Evolutionary conservation across 2,329 filamentous ascomycete genomes (phyloP), one percentile per base, ranked within the genome.

Genomic region (Colletotrichum magnum): DNA sequence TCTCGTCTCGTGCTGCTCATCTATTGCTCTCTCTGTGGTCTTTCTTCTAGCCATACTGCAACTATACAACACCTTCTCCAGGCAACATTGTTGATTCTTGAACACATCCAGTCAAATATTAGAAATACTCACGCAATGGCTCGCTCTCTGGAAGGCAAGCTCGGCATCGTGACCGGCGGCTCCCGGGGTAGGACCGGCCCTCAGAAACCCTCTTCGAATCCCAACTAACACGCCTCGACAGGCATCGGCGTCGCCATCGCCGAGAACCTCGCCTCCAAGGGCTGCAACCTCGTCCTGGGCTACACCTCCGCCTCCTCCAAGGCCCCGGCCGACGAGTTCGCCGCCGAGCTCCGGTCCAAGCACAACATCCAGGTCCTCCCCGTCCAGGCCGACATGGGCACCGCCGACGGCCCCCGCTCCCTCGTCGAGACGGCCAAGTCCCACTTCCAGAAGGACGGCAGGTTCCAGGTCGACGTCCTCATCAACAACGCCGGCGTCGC

Each of bases 401-500:
- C 87, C 1, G 84, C 89, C 41, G 84, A 85, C 6, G 90, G 90
- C 1, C 89, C 91, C 2, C 82, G 85, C 6, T 81, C 87, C 50
- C 85, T 94, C 59, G 79, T 94, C 73, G 80, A 83, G 26, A 85
- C 86, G 0, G 86, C 89, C 5, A 86, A 88, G 73, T 65, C 85
- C 9, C 77, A 85, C 66, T 84, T 86, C 32, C 45, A 60, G 48
- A 56, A 41, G 6, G 77, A 80, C 68, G 83, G 84, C 64, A 70
- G 58, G 6, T 88, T 94, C 77, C 89, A 91, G 75, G 87, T 97
- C 75, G 93, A 97, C 81, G 93, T 97, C 70, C 84, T 97, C 61
- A 84, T 97, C 84, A 97, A 97, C 87, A 97, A 97, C 79, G 94
- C 94, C 36, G 94, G 93, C 62, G 83, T 90, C 6, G 84, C 88